Evolutionary conservation across 1,139 yeast species (phyloP).

Genomic region (Blastobotrys proliferans): DNA sequence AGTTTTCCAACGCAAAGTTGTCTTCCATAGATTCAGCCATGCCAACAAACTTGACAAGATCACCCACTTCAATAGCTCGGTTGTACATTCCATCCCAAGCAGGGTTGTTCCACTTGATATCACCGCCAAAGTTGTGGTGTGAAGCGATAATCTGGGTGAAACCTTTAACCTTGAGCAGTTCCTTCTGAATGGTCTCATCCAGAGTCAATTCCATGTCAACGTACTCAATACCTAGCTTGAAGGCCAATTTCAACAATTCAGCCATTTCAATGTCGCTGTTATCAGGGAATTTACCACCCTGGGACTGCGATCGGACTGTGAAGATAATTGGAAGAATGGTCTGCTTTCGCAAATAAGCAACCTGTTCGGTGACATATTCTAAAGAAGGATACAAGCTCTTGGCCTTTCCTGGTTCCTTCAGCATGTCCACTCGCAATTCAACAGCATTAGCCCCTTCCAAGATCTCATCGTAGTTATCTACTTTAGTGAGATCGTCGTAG

Average conservation of each 20-base stretch:
- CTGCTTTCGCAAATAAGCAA: slow-evolving; percentile 60
- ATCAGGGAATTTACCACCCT: slow-evolving; percentile 79
- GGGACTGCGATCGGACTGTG: slow-evolving; percentile 71
- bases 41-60: slow-evolving; percentile 81
- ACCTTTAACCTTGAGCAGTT: slow-evolving; percentile 47
- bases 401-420: slow-evolving; percentile 49
- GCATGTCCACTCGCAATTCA: slow-evolving; percentile 74
- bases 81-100: slow-evolving; percentile 74
- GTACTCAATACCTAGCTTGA: slow-evolving; percentile 55
- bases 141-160: slow-evolving; percentile 76
- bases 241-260: slow-evolving; percentile 55
- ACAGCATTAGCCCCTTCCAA: slow-evolving; percentile 71
- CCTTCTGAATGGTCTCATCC: slow-evolving; percentile 41
- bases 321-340: slow-evolving; percentile 74
- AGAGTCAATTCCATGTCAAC: slow-evolving; percentile 50
- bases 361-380: slow-evolving; percentile 65
- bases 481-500: slow-evolving; percentile 40
- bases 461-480: slow-evolving; percentile 49
- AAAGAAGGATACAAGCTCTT: too few species aligned
- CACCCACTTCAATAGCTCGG: slow-evolving; percentile 63
- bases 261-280: slow-evolving; percentile 46
- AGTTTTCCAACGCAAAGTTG: slow-evolving; percentile 65
- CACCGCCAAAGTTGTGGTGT: slow-evolving; percentile 66
- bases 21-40: slow-evolving; percentile 61
- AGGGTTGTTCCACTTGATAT: slow-evolving; percentile 57